Evolutionary conservation across 768 basidiomycete genomes (phyloP), one percentile per base, ranked within the genome.

Genomic region (Tylopilus sp.): DNA sequence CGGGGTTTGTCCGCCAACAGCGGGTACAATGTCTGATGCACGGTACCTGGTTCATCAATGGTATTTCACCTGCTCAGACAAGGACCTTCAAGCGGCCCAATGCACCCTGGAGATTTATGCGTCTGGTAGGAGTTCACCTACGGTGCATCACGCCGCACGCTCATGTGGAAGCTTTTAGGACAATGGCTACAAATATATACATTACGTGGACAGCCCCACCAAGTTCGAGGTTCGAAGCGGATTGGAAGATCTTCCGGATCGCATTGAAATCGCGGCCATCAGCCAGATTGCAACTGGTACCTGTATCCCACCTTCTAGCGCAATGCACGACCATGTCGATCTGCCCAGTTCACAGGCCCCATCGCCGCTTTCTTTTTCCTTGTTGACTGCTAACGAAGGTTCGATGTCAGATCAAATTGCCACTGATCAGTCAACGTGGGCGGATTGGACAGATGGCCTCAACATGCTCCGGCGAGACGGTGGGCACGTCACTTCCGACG

Each of bases 361-460:
- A 2, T 87, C 86, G 0, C 81, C 83, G 0, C 73, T 89, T 21
- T 88, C 88, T 4, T 93, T 93, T 68, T 87, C 88, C 9, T 70
- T 94, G 44, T 67, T 91, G 46, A 85, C 79, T 51, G 75, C 81
- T 7, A 81, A 78, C 59, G 86, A 87, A 58, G 83, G 81, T 18
- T 83, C 86, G 2, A 64, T 91, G 51, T 89, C 86, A 4, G 88
- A 91, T 64, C 80, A 85, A 51, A 83, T 91, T 58, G 88, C 90
- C 3, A 81, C 85, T 25, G 83, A 92, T 66, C 78, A 81, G 47
- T 82, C 84, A 17, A 75, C 86, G 17, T 94, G 89, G 86, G 87
- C 90, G 15, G 93, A 95, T 70, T 95, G 93, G 93, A 91, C 91
- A 3, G 93, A 95, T 66, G 93, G 92, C 4, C 64, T 95, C 67